phyloP scores from a whole-genome alignment of 1,139 yeast species.

The Yamadazyma diddensiae region DNA sequence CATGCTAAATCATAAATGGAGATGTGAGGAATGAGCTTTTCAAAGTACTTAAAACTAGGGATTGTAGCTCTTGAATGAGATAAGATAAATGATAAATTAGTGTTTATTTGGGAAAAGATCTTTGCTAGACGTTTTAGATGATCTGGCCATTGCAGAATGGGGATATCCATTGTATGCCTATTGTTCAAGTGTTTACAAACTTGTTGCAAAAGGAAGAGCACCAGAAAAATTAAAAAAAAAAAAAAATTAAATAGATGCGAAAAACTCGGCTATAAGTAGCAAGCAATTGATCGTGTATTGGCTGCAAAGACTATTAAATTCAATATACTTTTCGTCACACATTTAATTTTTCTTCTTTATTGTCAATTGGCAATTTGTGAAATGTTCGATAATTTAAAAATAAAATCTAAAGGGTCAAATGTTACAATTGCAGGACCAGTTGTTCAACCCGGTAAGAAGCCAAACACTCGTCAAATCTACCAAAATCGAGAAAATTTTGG shows the following conservation, averaged over 20 bases:
- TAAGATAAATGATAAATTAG: constrained; percentile 42
- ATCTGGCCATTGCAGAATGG: constrained; percentile 12
- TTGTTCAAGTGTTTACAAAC: too few species aligned
- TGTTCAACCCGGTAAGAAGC: constrained; percentile 29
- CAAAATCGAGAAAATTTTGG: constrained; percentile 74
- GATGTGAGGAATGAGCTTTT: constrained; percentile 30
- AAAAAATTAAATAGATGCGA: not conserved
- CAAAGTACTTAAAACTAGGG: constrained; percentile 37
- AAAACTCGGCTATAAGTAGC: constrained; percentile 1
- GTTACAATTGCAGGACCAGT: constrained; percentile 28
- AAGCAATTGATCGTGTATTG: too few species aligned
- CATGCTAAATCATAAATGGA: constrained; percentile 55
- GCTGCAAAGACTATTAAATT: too few species aligned
- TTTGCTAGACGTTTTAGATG: constrained; percentile 16
- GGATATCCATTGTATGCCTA: constrained; percentile 3
- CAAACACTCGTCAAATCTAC: constrained; percentile 52
- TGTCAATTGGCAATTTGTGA: too few species aligned
- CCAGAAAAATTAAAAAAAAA: too few species aligned
- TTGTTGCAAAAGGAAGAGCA: too few species aligned
- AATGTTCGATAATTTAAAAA: constrained; percentile 42
- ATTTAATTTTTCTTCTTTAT: too few species aligned
- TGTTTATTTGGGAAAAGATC: constrained; percentile 33
- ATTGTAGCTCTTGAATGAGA: constrained; percentile 42
- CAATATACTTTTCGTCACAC: too few species aligned
- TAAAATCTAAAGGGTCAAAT: constrained; percentile 35